Percentiles rank a stretch among this genome's conserved stretches.
Conservation (phyloP, 331 rosid genomes). For the Stylosanthes scabra region DNA sequence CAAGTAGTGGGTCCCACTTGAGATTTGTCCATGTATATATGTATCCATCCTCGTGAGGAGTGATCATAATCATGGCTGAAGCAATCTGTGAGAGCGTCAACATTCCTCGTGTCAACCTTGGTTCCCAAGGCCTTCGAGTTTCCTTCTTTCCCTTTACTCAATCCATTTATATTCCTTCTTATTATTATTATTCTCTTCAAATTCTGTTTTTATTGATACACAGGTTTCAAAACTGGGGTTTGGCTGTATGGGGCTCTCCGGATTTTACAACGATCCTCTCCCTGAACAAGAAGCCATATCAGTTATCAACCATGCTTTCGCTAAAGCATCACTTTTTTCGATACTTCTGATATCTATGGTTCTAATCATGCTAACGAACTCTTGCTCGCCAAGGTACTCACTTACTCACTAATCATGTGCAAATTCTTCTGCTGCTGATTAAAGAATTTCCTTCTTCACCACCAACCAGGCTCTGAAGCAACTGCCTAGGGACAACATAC, state of each 20-base stretch:
- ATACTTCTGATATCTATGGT: conserved; percentile 61
- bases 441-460: no score
- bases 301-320: conserved; percentile 55
- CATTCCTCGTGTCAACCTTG: conserved; percentile 49
- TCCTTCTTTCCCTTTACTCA: background rate
- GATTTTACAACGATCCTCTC: conserved; percentile 51
- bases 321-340: conserved; percentile 67
- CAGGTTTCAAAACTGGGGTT: conserved; percentile 70
- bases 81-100: background rate
- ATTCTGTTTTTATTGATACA: no score
- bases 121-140: conserved; percentile 44
- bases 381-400: conserved; percentile 61
- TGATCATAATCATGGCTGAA: no score
- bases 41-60: no score
- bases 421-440: no score
- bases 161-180: no score
- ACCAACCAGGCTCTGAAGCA: conserved; percentile 55
- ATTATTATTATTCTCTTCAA: no score
- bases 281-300: conserved; percentile 51
- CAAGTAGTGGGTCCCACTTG: no score
- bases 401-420: no score
- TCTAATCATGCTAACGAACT: conserved; percentile 52
- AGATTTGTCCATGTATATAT: no score
- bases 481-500: conserved; percentile 59
- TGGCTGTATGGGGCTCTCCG: conserved; percentile 64